These are phyloP conservation scores for Phytophthora multivora DNA, from an alignment of 352 stramenopile species.

Conservation along the genomic window DNA sequence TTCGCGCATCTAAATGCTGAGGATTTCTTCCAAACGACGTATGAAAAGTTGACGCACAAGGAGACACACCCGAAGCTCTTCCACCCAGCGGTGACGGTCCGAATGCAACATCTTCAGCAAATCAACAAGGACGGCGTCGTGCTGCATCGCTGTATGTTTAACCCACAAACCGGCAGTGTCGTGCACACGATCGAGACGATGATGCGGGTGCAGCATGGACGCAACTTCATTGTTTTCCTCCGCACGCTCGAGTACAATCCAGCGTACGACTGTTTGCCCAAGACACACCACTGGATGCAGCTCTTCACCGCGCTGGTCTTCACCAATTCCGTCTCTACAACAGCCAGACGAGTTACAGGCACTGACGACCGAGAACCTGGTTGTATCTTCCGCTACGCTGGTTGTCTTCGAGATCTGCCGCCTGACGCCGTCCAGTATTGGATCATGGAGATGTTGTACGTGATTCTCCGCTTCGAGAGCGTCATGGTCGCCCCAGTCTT, in stretches of 20 bases:
- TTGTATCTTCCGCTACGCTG: slow-evolving; percentile 42
- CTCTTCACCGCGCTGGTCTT: slow-evolving; percentile 41
- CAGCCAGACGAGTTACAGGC: slow-evolving; percentile 2
- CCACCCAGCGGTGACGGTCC: slow-evolving; percentile 23
- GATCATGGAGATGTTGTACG: slow-evolving; percentile 54
- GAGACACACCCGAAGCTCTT: slow-evolving; percentile 42
- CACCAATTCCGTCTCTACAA: slow-evolving; percentile 27
- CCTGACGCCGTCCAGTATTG: slow-evolving; percentile 37
- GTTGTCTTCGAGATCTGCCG: slow-evolving; percentile 27
- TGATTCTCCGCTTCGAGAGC: slow-evolving; percentile 49
- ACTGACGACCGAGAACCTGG: slow-evolving; percentile 6
- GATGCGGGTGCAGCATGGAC: slow-evolving; percentile 33
- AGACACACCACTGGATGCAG: slow-evolving; percentile 34
- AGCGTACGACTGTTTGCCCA: slow-evolving; percentile 24
- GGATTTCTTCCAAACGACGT: slow-evolving; percentile 35
- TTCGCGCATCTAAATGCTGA: slow-evolving; percentile 28
- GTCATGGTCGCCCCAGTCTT: slow-evolving; percentile 42
- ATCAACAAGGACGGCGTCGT: slow-evolving; percentile 45
- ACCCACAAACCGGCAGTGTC: slow-evolving; percentile 37
- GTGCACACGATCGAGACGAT: slow-evolving; percentile 40
- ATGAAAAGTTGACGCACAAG: slow-evolving; percentile 20
- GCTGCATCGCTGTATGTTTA: slow-evolving; percentile 44
- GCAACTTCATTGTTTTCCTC: slow-evolving; percentile 39
- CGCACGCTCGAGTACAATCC: slow-evolving; percentile 31
- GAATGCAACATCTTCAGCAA: slow-evolving; percentile 41